These are phyloP conservation scores for Amanita jacksonii DNA, from an alignment of 768 basidiomycete species.

Conservation along the genomic window DNA sequence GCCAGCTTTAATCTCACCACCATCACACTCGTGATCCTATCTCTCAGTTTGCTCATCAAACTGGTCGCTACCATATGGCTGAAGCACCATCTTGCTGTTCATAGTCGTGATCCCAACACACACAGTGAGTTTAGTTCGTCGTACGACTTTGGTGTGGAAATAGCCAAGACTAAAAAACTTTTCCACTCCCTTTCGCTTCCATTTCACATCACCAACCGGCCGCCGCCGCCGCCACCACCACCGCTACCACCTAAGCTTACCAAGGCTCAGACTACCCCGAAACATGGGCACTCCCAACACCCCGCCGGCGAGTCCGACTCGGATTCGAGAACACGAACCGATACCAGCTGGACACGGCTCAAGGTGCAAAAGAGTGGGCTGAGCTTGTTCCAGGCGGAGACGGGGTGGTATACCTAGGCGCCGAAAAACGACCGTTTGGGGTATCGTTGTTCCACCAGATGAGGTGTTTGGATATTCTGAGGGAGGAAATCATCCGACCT, in stretches of 20 bases:
- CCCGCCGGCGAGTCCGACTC: slow-evolving; percentile 20
- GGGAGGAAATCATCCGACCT: slow-evolving; percentile 8
- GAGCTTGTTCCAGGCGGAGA: slow-evolving; percentile 19
- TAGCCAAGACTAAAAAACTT: no score
- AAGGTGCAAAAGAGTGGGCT: slow-evolving; percentile 22
- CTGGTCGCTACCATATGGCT: slow-evolving; percentile 15
- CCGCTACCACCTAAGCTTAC: no score
- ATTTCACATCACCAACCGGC: no score
- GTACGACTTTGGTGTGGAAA: no score
- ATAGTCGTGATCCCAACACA: no score
- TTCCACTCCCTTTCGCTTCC: no score
- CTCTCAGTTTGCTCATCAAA: slow-evolving; percentile 15
- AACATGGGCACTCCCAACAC: slow-evolving; percentile 18
- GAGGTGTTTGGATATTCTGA: slow-evolving; percentile 25
- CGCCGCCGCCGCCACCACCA: no score
- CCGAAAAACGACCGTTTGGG: slow-evolving; percentile 21
- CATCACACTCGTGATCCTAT: slow-evolving; percentile 13
- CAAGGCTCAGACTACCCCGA: slow-evolving; percentile 19
- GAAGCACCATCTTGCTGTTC: no score
- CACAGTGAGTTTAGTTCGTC: no score
- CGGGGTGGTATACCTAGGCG: slow-evolving; percentile 24
- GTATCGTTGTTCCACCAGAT: slow-evolving; percentile 29
- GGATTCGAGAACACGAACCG: slow-evolving; percentile 24
- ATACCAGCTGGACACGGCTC: slow-evolving; percentile 19
- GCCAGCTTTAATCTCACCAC: no score